phyloP scores from a whole-genome alignment of 805 yeast species.

The Ogataea pilisensis region DNA sequence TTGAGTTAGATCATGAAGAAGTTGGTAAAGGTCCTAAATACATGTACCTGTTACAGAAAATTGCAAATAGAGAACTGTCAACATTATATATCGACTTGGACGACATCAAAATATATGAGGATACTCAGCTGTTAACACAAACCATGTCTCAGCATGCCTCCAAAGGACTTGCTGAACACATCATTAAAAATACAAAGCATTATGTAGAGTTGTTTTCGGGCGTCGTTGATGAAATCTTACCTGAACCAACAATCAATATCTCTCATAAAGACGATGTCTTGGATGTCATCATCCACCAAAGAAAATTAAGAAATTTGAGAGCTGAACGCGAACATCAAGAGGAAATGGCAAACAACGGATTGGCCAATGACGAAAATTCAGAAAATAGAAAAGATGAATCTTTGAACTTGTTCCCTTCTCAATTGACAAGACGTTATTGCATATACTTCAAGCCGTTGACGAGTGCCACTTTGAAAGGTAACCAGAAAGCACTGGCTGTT shows the following conservation, averaged over 20 bases:
- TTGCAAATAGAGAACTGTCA: slow-evolving; percentile 78
- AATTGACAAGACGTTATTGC: slow-evolving; percentile 79
- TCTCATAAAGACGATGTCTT: slow-evolving; percentile 83
- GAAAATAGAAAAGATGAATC: slow-evolving; percentile 17
- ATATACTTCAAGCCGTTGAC: slow-evolving; percentile 82
- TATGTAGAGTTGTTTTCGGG: slow-evolving; percentile 73
- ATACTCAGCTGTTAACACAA: slow-evolving; percentile 28
- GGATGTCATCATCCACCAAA: slow-evolving; percentile 88
- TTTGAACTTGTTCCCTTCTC: slow-evolving; percentile 72
- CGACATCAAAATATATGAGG: slow-evolving; percentile 72
- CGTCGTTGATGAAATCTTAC: slow-evolving; percentile 78
- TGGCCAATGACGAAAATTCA: slow-evolving; percentile 21
- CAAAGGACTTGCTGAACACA: slow-evolving; percentile 45
- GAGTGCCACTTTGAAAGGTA: slow-evolving; percentile 30
- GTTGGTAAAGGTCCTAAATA: slow-evolving; percentile 61
- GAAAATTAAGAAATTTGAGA: slow-evolving; percentile 77
- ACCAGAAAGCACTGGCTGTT: slow-evolving; percentile 68
- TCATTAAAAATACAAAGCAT: slow-evolving; percentile 71
- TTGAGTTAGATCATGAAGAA: slow-evolving; percentile 23
- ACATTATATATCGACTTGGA: slow-evolving; percentile 75
- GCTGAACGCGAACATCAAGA: slow-evolving; percentile 62
- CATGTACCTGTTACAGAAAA: slow-evolving; percentile 63
- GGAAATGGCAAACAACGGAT: slow-evolving; percentile 46
- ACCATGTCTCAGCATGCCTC: slow-evolving; percentile 14
- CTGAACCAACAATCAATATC: slow-evolving; percentile 78